Base-by-base conservation (phyloP, 2,329 filamentous ascomycete species). In the Nemania sp. region DNA sequence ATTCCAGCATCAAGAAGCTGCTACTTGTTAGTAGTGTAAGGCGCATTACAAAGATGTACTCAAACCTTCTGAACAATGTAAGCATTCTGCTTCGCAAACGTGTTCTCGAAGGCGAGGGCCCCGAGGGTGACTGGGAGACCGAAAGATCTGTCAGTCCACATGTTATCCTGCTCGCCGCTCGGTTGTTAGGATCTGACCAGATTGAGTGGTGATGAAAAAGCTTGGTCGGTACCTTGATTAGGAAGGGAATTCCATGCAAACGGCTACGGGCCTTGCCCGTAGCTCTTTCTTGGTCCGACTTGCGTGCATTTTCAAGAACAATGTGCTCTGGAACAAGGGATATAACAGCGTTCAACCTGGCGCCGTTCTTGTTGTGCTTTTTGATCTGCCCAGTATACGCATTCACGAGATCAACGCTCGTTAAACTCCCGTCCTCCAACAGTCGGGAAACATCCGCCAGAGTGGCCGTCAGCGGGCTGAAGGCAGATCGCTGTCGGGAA, bases 51-150 rank as follows among this genome's bases (percentile, higher is more conserved):
- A n/a, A n/a, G n/a, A n/a, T n/a, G n/a, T n/a, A n/a, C n/a, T n/a
- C n/a, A n/a, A n/a, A n/a, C n/a, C n/a, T n/a, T n/a, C n/a, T 56
- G 53, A 18, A 56, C 32, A 41, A 56, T 27, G n/a, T 56, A 18
- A 24, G 35, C 54, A 27, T 57, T 57, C 38, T 57, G 10, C 38
- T 45, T 57, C 13, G 54, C 54, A 20, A 57, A 27, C 22, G 54
- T 45, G 22, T 57, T 18, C 38, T 57, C 8, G 13, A 45, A 57
- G 24, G 54, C 54, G 11, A 45, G 1, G 5, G 35, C 24, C 1
- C 54, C 35, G 24, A 35, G 45, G 2, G 54, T 57, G 5, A 22
- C 24, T 29, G 54, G 54, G 22, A 57, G 15, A 27, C 35, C 38
- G 38, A 45, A 57, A 2, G 54, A 43, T 29, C n/a, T 29, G 13